Evolutionary conservation across 2,329 filamentous ascomycete genomes (phyloP), one percentile per base, ranked within the genome.

Genomic region (Fusarium staphyleae): DNA sequence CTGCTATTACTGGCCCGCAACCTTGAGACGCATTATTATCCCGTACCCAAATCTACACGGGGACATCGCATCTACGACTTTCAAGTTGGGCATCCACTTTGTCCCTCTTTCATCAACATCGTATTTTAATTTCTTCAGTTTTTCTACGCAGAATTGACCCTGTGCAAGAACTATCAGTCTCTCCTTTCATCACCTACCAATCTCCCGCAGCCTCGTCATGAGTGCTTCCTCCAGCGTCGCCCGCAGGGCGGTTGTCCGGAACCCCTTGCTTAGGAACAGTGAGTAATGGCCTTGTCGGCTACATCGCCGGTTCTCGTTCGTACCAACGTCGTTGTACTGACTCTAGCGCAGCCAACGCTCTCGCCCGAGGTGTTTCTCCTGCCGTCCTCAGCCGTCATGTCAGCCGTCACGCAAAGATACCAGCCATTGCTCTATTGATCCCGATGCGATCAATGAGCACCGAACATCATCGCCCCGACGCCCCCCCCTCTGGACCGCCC

Each of bases 401-500:
- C 54, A 74, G 74, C 57, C 75, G 75, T 56, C 69, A 83, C 32
- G 72, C 75, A 45, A 74, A 79, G 57, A 69, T 79, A 42, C 74
- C 81, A 19, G 81, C 81, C 13, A 74, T 85, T 63, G 82, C 83
- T 37, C 75, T 87, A 29, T 72, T 87, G 52, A 77, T 87, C 47
- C 83, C 84, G 14, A 69, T 78, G 52, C 81, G 85, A 68, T 72
- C 74, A 65, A 75, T 86, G 65, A 78, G 81, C 39, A 88, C 85
- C 65, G 83, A 87, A 52, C 80, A 83, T 59, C 83, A 85, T 70
- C 77, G 78, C 49, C 72, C 80, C 46, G 75, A 79, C 54, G 71
- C 75, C 19, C 74, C 74, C 29, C 77, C 82, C 44, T 79, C 81
- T 48, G 87, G 84, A 41, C 93, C 91, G 36, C 93, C 93, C 51